These are phyloP conservation scores for Trichoderma lentiforme DNA, from an alignment of 2,329 filamentous ascomycete species.

Conservation along the genomic window DNA sequence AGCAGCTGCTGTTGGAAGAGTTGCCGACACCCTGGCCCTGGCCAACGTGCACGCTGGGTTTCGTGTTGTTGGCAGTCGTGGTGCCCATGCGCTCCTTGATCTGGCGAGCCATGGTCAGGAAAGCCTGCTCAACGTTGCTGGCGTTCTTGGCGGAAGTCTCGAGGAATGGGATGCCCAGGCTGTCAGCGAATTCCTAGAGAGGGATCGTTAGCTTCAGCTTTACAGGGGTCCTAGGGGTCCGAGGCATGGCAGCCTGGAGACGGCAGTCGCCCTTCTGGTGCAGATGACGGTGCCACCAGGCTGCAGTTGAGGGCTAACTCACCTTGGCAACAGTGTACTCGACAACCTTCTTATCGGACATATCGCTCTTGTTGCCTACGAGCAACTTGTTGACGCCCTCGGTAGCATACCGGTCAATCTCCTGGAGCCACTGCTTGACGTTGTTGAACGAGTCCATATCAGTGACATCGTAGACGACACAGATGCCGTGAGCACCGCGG, in stretches of 20 bases:
- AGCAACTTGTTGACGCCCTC: constrained; percentile 99
- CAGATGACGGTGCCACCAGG: constrained; percentile 4
- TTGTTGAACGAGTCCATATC: constrained; percentile 99
- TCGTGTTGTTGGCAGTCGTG: constrained; percentile 93
- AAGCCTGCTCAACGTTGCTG: constrained; percentile 98
- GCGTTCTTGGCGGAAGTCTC: constrained; percentile 99
- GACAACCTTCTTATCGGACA: constrained; percentile 99
- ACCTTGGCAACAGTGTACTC: constrained; percentile 99
- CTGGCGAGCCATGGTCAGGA: constrained; percentile 99
- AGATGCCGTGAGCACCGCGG: constrained; percentile 97
- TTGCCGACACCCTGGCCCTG: constrained; percentile 92
- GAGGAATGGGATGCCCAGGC: constrained; percentile 97
- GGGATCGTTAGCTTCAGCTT: constrained; percentile 22
- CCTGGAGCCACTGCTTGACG: constrained; percentile 99
- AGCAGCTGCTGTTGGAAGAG: constrained; percentile 82
- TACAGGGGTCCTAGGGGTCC: not conserved
- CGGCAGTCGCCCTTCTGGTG: not conserved
- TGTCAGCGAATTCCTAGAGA: constrained; percentile 91
- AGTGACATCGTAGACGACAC: constrained; percentile 99
- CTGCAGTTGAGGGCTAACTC: constrained; percentile 30
- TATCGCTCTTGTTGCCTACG: constrained; percentile 99
- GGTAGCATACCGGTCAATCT: constrained; percentile 98
- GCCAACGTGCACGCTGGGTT: constrained; percentile 94
- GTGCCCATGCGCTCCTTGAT: constrained; percentile 99
- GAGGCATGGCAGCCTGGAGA: constrained; percentile 10